A percentile compares a stretch with the other conserved stretches of the same genome.
These are phyloP conservation scores for Sporothrix pallida DNA, from an alignment of 2,329 filamentous ascomycete genomes.

Conservation along the genomic window DNA sequence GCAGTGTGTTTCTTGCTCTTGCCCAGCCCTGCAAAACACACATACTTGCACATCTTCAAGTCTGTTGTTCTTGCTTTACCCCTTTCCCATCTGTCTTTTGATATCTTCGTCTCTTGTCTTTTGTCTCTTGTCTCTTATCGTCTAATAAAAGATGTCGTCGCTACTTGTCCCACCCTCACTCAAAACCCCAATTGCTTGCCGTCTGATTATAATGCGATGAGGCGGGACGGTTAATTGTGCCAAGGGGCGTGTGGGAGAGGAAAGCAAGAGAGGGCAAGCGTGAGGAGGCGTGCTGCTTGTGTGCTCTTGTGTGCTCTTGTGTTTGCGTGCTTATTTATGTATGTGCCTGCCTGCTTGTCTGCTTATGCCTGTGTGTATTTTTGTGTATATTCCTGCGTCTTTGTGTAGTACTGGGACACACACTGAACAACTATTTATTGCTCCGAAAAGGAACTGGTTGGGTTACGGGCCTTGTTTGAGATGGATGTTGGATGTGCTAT, in stretches of 20 bases:
- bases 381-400: background rate
- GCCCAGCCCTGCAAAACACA: background rate
- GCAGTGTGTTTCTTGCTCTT: too few species aligned
- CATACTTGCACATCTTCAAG: background rate
- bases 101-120: background rate
- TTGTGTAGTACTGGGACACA: constrained; percentile 8
- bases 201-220: constrained; percentile 23
- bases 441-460: constrained; percentile 12
- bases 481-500: background rate
- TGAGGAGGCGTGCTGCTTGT: too few species aligned
- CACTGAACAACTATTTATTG: background rate
- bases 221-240: constrained; percentile 23
- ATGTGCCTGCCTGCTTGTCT: too few species aligned
- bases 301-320: too few species aligned
- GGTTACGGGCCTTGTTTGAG: background rate
- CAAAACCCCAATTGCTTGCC: background rate
- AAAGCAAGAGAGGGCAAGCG: too few species aligned
- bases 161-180: background rate
- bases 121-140: background rate
- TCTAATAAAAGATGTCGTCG: background rate
- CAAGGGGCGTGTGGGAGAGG: background rate
- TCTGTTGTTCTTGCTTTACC: background rate
- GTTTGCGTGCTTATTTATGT: too few species aligned
- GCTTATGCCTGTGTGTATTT: too few species aligned
- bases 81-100: background rate